Evolutionary conservation across 371 early-diverging fungal genomes (phyloP), one percentile per base, ranked within the genome.

Genomic region (Apophysomyces variabilis): DNA sequence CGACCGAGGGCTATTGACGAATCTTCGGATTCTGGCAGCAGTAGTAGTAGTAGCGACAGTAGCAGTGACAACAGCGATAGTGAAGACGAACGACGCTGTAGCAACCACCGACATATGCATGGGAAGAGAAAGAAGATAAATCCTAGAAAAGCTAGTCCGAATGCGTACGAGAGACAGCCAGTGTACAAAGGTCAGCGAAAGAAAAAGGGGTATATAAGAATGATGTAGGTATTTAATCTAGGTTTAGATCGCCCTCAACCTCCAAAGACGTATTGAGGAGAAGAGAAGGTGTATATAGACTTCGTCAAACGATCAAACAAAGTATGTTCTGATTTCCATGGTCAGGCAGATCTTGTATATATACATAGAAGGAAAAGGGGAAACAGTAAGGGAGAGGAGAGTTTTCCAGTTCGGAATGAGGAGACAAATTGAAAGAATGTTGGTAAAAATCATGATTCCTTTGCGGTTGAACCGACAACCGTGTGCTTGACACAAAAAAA

Each of bases 1-100:
- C 88, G 85, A 67, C 89, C 92, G 64, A 88, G 85, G 57, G 78
- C 72, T 38, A 84, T 92, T 62, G 95, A 89, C 58, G 94, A 92
- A 67, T 87, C 89, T 0, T 89, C 89, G 7, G 89, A 87, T 46
- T 80, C 80, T 39, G 79, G 78, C 12, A 84, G 85, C 58, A 67
- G 75, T 54, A 69, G 71, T 36, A 73, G 77, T 71, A 64, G 84
- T 76, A 62, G 77, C 77, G 26, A 26, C 26, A 26, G 26, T 26
- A 26, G 26, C 26, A 26, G 26, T 26, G 39, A 77, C 78, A 46
- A 72, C 71, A 60, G 68, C 41, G 67, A 58, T 16, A 68, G 65
- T 58, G 72, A 73, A 38, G 69, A 70, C 62, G 76, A 78, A 41
- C 63, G 64, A 16, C 67, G 39, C 38, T 57, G 58, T 26, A 63